These are phyloP conservation scores for Gypsophila paniculata DNA, from an alignment of 179 eudicot genomes.

Conservation along the genomic window DNA sequence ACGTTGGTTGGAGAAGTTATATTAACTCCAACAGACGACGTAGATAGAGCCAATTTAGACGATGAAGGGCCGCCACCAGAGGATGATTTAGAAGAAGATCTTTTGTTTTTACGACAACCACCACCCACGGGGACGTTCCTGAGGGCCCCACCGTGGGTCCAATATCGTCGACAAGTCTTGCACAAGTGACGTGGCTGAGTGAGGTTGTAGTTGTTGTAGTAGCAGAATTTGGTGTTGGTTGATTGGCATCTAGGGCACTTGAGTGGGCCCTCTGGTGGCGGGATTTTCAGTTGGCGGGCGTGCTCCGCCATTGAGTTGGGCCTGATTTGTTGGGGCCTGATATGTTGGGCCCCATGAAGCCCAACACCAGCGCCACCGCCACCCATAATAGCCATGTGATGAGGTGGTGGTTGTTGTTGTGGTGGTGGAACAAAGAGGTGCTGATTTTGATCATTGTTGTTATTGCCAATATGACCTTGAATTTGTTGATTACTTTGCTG, in stretches of 20 bases:
- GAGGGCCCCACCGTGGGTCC: constrained; percentile 55
- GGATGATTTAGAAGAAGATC: constrained; percentile 32
- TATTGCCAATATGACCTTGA: constrained; percentile 20
- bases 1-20: constrained; percentile 10
- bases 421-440: constrained; percentile 34
- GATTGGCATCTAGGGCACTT: constrained; percentile 63
- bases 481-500: constrained; percentile 44
- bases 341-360: constrained; percentile 21
- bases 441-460: constrained; percentile 26
- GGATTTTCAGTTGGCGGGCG: constrained; percentile 42
- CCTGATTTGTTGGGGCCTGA: constrained; percentile 26
- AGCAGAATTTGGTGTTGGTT: constrained; percentile 57
- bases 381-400: constrained; percentile 15
- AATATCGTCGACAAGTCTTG: constrained; percentile 50
- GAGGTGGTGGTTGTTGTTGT: constrained; percentile 24
- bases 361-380: constrained; percentile 19
- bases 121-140: constrained; percentile 61
- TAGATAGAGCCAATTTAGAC: not conserved
- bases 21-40: not conserved
- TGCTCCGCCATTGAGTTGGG: constrained; percentile 55
- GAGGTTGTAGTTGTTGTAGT: constrained; percentile 63
- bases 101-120: constrained; percentile 50
- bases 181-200: constrained; percentile 58
- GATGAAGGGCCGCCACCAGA: constrained; percentile 27
- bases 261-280: constrained; percentile 40